Evolutionary conservation across 768 basidiomycete genomes (phyloP).

Genomic region (Tricholoma saponaceum): DNA sequence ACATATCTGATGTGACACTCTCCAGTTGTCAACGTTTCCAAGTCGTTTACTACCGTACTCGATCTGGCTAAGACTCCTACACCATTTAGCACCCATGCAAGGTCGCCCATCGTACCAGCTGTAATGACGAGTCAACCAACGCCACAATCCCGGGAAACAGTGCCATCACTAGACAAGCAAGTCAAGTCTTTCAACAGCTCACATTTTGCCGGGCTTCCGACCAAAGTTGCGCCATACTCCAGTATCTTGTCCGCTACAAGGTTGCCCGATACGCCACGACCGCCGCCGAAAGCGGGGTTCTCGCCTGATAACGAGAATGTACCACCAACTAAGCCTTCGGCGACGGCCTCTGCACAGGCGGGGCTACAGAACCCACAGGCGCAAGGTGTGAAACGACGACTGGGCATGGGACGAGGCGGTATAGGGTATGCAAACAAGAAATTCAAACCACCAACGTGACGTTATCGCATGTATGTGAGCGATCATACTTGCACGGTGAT

Average conservation of each 20-base stretch:
- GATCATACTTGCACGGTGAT: no score
- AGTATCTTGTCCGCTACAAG: not conserved
- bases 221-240: not conserved
- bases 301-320: not conserved
- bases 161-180: not conserved
- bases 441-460: slow-evolving; percentile 53
- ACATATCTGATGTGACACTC: slow-evolving; percentile 4
- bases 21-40: not conserved
- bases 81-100: not conserved
- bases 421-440: slow-evolving; percentile 64
- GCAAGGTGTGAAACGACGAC: slow-evolving; percentile 45
- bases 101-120: not conserved
- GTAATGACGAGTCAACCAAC: not conserved
- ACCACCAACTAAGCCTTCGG: slow-evolving; percentile 1
- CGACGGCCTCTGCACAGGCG: slow-evolving; percentile 1
- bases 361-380: not conserved
- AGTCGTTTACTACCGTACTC: not conserved
- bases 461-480: not conserved
- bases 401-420: slow-evolving; percentile 56
- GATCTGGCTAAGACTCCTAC: not conserved
- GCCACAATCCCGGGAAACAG: not conserved
- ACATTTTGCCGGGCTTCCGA: not conserved
- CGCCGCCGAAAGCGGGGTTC: not conserved
- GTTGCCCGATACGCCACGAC: not conserved
- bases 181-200: not conserved